Percentiles rank a stretch among this genome's conserved stretches.
phyloP scores from a whole-genome alignment of 2,329 filamentous ascomycete species.

The Fusarium udum region DNA sequence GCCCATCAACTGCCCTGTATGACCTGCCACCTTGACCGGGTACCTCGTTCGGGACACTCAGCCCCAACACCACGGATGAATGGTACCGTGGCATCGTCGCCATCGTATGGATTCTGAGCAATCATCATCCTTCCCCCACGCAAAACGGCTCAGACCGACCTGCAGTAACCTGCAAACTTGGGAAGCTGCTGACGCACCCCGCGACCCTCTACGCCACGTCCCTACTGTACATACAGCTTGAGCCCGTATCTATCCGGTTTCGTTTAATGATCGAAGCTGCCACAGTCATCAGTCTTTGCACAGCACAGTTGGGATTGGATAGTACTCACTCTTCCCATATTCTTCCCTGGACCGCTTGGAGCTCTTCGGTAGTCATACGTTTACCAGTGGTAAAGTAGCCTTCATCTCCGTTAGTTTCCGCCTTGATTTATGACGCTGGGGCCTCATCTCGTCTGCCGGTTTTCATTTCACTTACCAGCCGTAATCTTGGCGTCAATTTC shows the following conservation, averaged over 20 bases:
- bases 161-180: conserved; percentile 32
- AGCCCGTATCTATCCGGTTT: conserved; percentile 17
- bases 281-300: conserved; percentile 34
- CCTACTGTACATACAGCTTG: background rate
- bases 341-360: conserved; percentile 85
- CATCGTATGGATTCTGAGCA: conserved; percentile 38
- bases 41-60: conserved; percentile 36
- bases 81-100: conserved; percentile 36
- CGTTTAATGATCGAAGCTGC: conserved; percentile 54
- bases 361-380: conserved; percentile 86
- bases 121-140: conserved; percentile 37
- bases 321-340: conserved; percentile 82
- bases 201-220: conserved; percentile 19
- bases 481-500: conserved; percentile 99
- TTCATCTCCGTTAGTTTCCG: conserved; percentile 45
- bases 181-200: conserved; percentile 39
- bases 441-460: background rate
- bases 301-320: conserved; percentile 1
- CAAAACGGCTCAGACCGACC: conserved; percentile 40
- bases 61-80: conserved; percentile 34
- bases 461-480: conserved; percentile 69
- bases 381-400: conserved; percentile 88
- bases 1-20: conserved; percentile 22
- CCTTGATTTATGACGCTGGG: conserved; percentile 8
- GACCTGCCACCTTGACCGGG: conserved; percentile 31